Conservation (phyloP, 2,329 filamentous ascomycete species). For the Venturia carpophila region DNA sequence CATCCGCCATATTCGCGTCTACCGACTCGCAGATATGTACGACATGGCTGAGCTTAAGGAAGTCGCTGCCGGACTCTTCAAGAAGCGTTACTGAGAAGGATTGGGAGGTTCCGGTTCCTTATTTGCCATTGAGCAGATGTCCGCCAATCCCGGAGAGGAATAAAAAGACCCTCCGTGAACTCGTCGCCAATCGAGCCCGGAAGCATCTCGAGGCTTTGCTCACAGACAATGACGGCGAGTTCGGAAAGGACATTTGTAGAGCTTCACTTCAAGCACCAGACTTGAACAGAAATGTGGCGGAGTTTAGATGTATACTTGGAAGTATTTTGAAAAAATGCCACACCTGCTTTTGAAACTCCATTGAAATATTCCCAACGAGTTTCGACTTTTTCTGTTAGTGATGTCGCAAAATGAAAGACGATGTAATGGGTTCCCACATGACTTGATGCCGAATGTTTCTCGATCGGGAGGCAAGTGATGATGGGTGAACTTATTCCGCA, state of each 20-base stretch:
- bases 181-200: not conserved
- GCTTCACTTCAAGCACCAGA: not conserved
- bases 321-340: too few relatives aligned
- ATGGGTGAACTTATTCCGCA: too few relatives aligned
- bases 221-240: not conserved
- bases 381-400: too few relatives aligned
- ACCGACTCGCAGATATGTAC: conserved; percentile 5
- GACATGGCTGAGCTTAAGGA: not conserved
- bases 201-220: not conserved
- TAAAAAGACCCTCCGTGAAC: not conserved
- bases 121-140: not conserved
- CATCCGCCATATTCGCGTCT: conserved; percentile 7
- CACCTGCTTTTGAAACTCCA: too few relatives aligned
- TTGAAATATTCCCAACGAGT: too few relatives aligned
- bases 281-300: not conserved
- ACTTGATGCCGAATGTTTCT: too few relatives aligned
- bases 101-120: not conserved
- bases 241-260: not conserved
- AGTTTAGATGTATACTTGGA: not conserved
- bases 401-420: too few relatives aligned
- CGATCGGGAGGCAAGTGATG: too few relatives aligned
- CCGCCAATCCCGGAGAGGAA: not conserved
- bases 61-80: not conserved
- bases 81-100: not conserved
- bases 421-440: too few relatives aligned